Percentiles rank a stretch among this genome's conserved stretches.
Conservation (phyloP, 805 yeast genomes). For the Sugiyamaella qingdaonensis region DNA sequence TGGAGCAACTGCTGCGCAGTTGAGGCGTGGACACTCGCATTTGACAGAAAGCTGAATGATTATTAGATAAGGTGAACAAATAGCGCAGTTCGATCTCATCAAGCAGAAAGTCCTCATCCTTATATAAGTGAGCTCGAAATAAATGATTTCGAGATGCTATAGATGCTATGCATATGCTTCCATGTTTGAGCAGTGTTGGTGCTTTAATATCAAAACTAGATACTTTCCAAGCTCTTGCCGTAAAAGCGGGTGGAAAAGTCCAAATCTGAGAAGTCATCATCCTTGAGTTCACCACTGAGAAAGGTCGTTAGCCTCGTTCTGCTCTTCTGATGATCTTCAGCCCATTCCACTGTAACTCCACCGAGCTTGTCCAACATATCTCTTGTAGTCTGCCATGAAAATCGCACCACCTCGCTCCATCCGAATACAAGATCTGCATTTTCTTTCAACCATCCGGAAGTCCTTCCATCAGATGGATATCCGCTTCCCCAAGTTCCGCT, state of each 20-base stretch:
- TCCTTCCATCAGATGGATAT: conserved; percentile 89
- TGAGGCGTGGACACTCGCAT: too few species aligned
- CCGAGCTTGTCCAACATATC: conserved; percentile 52
- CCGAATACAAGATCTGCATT: conserved; percentile 74
- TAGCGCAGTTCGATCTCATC: too few species aligned
- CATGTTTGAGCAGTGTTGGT: too few species aligned
- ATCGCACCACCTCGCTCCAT: conserved; percentile 74
- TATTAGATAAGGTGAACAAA: too few species aligned
- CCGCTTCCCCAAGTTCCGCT: conserved; percentile 72
- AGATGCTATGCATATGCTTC: too few species aligned
- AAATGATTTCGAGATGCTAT: too few species aligned
- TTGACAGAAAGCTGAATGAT: too few species aligned
- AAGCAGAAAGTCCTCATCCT: too few species aligned
- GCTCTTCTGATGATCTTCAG: not conserved
- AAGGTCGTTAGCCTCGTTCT: not conserved
- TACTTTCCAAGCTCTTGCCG: not conserved
- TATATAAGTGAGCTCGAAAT: too few species aligned
- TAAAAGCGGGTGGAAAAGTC: not conserved
- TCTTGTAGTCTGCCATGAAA: conserved; percentile 91
- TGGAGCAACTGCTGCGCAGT: too few species aligned
- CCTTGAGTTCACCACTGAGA: not conserved
- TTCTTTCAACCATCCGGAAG: conserved; percentile 66
- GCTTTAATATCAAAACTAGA: not conserved
- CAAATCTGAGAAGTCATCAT: not conserved
- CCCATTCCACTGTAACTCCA: conserved; percentile 20